phyloP scores from a whole-genome alignment of 2,329 filamentous ascomycete genomes.

The Xylaria arbuscula region DNA sequence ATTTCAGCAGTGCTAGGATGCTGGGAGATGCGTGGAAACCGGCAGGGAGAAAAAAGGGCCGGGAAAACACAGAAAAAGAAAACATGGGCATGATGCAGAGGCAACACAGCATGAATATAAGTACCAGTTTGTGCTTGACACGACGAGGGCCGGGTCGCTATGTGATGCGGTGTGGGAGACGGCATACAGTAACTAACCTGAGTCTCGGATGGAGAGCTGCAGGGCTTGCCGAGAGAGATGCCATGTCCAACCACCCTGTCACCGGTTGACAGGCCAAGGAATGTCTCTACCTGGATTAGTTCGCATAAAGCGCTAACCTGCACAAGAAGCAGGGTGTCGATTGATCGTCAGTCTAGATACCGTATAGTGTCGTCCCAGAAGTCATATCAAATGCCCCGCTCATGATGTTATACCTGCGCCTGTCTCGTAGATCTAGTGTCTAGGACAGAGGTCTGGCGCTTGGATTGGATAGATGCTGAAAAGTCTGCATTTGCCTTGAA shows the following conservation, averaged over 20 bases:
- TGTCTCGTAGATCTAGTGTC: conserved; percentile 22
- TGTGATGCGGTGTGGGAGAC: neutral
- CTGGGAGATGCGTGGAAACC: conserved; percentile 7
- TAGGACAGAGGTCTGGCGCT: conserved; percentile 13
- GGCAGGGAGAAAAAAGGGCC: conserved; percentile 18
- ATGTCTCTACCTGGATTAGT: neutral
- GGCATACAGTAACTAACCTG: neutral
- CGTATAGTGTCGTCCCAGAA: neutral
- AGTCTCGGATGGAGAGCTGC: neutral
- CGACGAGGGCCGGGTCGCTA: neutral
- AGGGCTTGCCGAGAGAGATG: neutral
- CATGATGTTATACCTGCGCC: conserved; percentile 27
- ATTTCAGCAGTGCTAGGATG: conserved; percentile 16
- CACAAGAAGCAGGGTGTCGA: conserved; percentile 4
- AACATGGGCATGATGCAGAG: neutral
- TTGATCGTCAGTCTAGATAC: conserved; percentile 14
- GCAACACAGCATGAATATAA: neutral
- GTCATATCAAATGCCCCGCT: conserved; percentile 24
- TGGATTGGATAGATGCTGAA: conserved; percentile 33
- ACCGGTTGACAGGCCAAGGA: neutral
- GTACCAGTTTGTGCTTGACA: neutral
- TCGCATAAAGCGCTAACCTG: conserved; percentile 4
- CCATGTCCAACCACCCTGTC: conserved; percentile 1
- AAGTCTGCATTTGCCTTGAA: conserved; percentile 36
- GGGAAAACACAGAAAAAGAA: neutral